phyloP scores from a whole-genome alignment of 1,284 basidiomycete species.

The Gymnopus androsaceus region DNA sequence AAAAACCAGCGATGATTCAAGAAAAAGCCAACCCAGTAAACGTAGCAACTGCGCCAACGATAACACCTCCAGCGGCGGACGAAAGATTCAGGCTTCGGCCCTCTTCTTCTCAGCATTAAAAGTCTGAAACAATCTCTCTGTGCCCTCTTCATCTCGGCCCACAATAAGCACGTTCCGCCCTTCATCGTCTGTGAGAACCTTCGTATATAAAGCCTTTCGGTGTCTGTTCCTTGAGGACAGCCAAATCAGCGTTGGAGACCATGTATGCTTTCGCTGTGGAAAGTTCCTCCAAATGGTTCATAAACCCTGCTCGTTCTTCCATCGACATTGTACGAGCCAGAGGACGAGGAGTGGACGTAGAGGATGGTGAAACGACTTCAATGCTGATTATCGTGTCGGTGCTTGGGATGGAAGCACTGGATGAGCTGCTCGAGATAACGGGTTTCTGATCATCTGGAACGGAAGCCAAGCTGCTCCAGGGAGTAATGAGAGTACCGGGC shows the following conservation, averaged over 20 bases:
- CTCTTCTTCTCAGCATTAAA: slow-evolving; percentile 34
- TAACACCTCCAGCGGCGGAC: slow-evolving; percentile 40
- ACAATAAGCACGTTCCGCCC: slow-evolving; percentile 45
- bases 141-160: slow-evolving; percentile 45
- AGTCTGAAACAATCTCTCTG: slow-evolving; percentile 37
- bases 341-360: slow-evolving; percentile 6
- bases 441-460: slow-evolving; percentile 18
- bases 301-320: slow-evolving; percentile 50
- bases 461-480: slow-evolving; percentile 39
- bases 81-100: slow-evolving; percentile 26
- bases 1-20: slow-evolving; percentile 19
- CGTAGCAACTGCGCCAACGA: slow-evolving; percentile 44
- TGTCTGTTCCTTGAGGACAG: slow-evolving; percentile 30
- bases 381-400: slow-evolving; percentile 21
- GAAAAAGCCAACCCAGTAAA: slow-evolving; percentile 45
- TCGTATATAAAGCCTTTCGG: slow-evolving; percentile 10
- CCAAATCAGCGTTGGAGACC: slow-evolving; percentile 44
- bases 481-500: slow-evolving; percentile 53
- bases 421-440: slow-evolving; percentile 5
- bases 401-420: slow-evolving; percentile 21
- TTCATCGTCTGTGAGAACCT: slow-evolving; percentile 30
- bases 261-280: slow-evolving; percentile 47
- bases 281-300: slow-evolving; percentile 42
- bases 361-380: slow-evolving; percentile 17
- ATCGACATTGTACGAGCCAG: slow-evolving; percentile 50